Conservation (phyloP, 495 filamentous ascomycete genomes). For the Peziza echinospora region DNA sequence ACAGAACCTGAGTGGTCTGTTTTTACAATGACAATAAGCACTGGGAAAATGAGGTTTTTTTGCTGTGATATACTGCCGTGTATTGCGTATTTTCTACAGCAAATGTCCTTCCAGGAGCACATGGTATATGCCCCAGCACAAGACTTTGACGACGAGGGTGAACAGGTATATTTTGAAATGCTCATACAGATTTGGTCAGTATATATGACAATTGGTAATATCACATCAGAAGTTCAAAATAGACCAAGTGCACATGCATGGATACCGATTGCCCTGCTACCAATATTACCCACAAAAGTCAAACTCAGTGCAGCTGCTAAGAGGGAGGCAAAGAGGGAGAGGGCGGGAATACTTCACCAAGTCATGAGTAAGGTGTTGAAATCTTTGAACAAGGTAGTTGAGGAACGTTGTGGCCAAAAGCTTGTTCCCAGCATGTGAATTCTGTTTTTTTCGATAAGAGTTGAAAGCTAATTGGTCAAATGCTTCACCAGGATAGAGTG, state of each 20-base stretch:
- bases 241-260: not conserved
- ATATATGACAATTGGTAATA: constrained; percentile 10
- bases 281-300: constrained; percentile 1
- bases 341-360: not conserved
- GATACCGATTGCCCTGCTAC: constrained; percentile 4
- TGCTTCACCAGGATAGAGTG: too few relatives aligned
- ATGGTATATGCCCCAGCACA: not conserved
- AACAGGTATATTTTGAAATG: not conserved
- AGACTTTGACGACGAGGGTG: not conserved
- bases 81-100: not conserved
- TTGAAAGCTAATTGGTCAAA: too few relatives aligned
- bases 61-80: not conserved
- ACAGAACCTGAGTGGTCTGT: not conserved
- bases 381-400: not conserved
- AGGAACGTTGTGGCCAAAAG: not conserved
- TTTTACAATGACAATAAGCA: not conserved
- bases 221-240: not conserved
- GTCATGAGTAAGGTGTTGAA: not conserved
- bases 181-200: constrained; percentile 8
- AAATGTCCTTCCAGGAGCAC: not conserved
- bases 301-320: not conserved
- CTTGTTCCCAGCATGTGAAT: too few relatives aligned
- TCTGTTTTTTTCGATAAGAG: too few relatives aligned
- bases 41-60: not conserved
- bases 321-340: not conserved